These are phyloP conservation scores for Aspergillus baeticus DNA, from an alignment of 495 filamentous ascomycete species.

Conservation along the genomic window DNA sequence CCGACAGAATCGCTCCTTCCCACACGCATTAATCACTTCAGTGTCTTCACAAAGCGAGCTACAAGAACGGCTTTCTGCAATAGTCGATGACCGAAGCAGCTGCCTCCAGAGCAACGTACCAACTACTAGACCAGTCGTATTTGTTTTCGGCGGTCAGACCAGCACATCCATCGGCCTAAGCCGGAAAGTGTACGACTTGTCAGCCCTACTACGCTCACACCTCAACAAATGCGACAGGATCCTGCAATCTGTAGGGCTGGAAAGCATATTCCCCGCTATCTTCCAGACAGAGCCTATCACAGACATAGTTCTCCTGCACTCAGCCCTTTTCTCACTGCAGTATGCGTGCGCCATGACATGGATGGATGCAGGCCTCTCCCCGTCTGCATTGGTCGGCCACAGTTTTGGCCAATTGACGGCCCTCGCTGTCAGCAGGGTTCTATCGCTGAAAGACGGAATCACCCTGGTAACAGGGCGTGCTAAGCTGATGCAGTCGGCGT, in stretches of 20 bases:
- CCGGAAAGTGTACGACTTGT: neutral
- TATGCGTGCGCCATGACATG: constrained; percentile 44
- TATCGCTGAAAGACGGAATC: constrained; percentile 35
- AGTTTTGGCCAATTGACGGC: constrained; percentile 47
- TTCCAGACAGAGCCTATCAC: constrained; percentile 34
- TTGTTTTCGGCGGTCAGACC: constrained; percentile 11
- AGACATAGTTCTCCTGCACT: constrained; percentile 41
- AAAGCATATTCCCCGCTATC: constrained; percentile 44
- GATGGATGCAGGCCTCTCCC: constrained; percentile 38
- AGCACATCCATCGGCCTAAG: neutral
- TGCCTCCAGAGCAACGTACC: neutral
- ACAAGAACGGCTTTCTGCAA: neutral
- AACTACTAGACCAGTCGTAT: neutral
- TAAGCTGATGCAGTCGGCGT: constrained; percentile 35
- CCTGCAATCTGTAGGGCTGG: neutral
- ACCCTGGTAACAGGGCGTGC: constrained; percentile 42
- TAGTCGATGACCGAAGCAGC: neutral
- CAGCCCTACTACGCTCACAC: neutral
- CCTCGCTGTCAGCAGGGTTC: constrained; percentile 30
- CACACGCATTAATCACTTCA: neutral
- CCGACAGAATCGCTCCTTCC: constrained; percentile 2
- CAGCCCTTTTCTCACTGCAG: constrained; percentile 43
- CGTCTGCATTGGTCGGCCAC: constrained; percentile 45
- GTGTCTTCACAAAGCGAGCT: neutral
- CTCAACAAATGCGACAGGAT: constrained; percentile 22